Percentiles rank a stretch among this genome's conserved stretches.
phyloP scores from a whole-genome alignment of 208 protist genomes.

The Histomonas meleagridis region DNA sequence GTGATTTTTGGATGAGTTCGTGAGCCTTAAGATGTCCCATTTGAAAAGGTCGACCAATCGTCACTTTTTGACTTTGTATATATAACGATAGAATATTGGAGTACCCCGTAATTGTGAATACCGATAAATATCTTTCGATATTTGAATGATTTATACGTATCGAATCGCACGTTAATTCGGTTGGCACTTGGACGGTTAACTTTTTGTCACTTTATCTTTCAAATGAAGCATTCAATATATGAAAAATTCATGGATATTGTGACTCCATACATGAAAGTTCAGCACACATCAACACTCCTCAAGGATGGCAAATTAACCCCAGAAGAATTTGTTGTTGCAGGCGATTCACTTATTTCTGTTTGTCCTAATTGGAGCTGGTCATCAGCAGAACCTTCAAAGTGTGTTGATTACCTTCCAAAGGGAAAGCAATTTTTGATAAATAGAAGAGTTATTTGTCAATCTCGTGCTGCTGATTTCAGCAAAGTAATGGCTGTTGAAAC shows the following conservation, averaged over 20 bases:
- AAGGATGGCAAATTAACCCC: background rate
- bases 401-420: background rate
- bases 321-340: conserved; percentile 13
- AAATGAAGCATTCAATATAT: conserved; percentile 16
- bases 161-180: too few relatives aligned
- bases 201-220: too few relatives aligned
- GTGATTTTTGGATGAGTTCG: background rate
- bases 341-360: background rate
- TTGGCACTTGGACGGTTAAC: too few relatives aligned
- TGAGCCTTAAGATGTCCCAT: conserved; percentile 10
- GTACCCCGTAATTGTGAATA: too few relatives aligned
- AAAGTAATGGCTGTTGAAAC: background rate
- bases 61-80: too few relatives aligned
- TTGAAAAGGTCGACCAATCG: too few relatives aligned
- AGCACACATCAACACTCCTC: background rate
- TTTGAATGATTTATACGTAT: too few relatives aligned
- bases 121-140: too few relatives aligned
- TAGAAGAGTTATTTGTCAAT: background rate
- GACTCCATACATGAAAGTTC: background rate
- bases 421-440: conserved; percentile 32
- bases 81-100: too few relatives aligned
- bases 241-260: background rate
- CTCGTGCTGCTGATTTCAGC: background rate
- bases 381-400: background rate
- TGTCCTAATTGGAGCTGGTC: conserved; percentile 28